Base-by-base conservation (phyloP, 2,329 filamentous ascomycete species). In the Arthroderma sp. region DNA sequence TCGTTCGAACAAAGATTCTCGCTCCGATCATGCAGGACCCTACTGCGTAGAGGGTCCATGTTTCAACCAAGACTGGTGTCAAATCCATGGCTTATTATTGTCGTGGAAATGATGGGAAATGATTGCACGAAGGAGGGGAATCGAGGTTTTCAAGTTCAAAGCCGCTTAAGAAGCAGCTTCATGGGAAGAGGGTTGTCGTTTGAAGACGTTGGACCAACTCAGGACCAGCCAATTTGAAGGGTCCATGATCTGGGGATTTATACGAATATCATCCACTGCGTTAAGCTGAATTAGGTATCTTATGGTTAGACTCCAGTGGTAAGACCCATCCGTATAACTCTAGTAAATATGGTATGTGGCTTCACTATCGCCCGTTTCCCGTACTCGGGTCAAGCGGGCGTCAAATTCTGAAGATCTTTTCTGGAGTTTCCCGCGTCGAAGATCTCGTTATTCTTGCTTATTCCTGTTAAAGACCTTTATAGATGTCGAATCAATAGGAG, bases 31-130 rank as follows among this genome's bases (percentile, higher is more conserved):
- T 64, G 0, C 65, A 13, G 17, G 63, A 66, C 0, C 70, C 71
- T 2, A 72, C 49, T 3, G 61, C 54, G 58, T 68, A 73, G n/a
- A 73, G 64, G 51, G 65, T 61, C 71, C 70, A 73, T 65, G 71
- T 70, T 55, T 73, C 70, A 1, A 65, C 64, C 31, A 58, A n/a
- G 28, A 51, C 44, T n/a, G 44, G 44, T 19, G 44, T 51, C 44
- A 51, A 51, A 51, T 51, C 44, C 44, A 51, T 51, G n/a, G 25
- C n/a, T 51, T 7, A 5, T 13, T 19, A n/a, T n/a, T 6, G 28
- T 13, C 23, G 13, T 4, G 25, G 25, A 33, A 25, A 2, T 25
- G 15, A 21, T 21, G 15, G 4, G 44, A 9, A n/a, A 33, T n/a
- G 25, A 15, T 7, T n/a, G 13, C 11, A 51, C 8, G 1, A 33